Percentiles rank a stretch among this genome's conserved stretches.
phyloP scores from a whole-genome alignment of 179 eudicot genomes.

The Beta macrorhiza region DNA sequence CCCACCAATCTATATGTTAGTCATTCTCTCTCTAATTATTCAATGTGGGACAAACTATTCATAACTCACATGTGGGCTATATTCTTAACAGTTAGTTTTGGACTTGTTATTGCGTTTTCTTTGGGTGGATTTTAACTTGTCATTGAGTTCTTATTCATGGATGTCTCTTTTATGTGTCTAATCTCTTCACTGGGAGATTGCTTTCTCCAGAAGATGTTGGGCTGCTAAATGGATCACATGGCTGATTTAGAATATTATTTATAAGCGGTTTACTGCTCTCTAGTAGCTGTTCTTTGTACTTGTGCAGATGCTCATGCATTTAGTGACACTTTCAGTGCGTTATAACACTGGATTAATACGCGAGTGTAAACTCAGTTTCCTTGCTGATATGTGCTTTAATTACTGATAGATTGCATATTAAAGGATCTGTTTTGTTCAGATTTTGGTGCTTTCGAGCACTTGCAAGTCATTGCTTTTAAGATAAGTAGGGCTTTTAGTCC shows the following conservation, averaged over 20 bases:
- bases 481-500: background rate
- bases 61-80: too few relatives aligned
- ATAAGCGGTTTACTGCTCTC: background rate
- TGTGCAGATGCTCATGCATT: background rate
- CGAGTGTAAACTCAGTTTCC: background rate
- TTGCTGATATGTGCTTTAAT: background rate
- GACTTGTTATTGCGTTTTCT: background rate
- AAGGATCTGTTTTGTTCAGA: background rate
- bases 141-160: background rate
- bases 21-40: too few relatives aligned
- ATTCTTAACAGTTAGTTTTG: background rate
- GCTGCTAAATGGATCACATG: background rate
- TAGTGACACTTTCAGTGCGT: background rate
- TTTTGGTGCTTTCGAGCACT: conserved; percentile 5
- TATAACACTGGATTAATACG: background rate
- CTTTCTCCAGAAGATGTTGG: background rate
- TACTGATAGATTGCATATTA: background rate
- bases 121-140: conserved; percentile 4
- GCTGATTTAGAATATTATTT: background rate
- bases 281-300: background rate
- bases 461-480: background rate
- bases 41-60: too few relatives aligned
- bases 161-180: background rate
- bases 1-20: too few relatives aligned
- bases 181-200: background rate